Base-by-base conservation (phyloP, 257 asterid genomes). In the Solanum virginianum region DNA sequence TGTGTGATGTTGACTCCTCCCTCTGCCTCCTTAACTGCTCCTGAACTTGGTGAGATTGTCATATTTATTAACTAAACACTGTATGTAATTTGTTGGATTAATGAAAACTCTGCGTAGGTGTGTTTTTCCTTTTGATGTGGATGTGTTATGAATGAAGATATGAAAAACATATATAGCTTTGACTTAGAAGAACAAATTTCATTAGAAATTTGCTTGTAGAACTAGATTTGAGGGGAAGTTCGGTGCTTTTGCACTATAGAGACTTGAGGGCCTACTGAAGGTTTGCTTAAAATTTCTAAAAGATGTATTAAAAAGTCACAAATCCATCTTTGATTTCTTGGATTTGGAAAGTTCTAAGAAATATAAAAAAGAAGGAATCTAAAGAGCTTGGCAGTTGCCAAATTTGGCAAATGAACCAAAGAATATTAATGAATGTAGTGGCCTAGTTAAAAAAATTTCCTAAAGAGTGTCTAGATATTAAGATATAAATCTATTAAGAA, bases 221-320 rank as follows among this genome's bases (percentile, higher is more conserved):
- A 55, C 45, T 82, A 49, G 80, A 68, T 2, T 14, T 7, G 53
- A 59, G 83, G 62, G 83, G 7, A 43, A 82, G 88, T 89, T 90
- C 49, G 94, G 93, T 84, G 80, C 65, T 54, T 80, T 47, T 82
- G 91, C 94, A 90, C 89, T 66, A 82, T 0, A 43, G 43, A 15
- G 39, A 51, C 15, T 75, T 75, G 49, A 49, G 82, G 60, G 9
- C 47, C 82, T 77, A 77, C 22, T 77, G 24, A 77, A 24, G 0
- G 26, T 77, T 51, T 51, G 82, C 82, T 74, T 22, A 29, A 47
- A 47, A 22, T 14, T 22, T 75, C 45, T 39, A 49, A 59, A 59
- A 75, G 7, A 14, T 75, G 59, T 74, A 59, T 14, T 74, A 13
- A 47, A 47, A 47, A 14, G 81, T 74, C 60, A 7, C n/a, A 24